These are phyloP conservation scores for Firmiana major DNA, from an alignment of 345 rosid species.

Conservation along the genomic window DNA sequence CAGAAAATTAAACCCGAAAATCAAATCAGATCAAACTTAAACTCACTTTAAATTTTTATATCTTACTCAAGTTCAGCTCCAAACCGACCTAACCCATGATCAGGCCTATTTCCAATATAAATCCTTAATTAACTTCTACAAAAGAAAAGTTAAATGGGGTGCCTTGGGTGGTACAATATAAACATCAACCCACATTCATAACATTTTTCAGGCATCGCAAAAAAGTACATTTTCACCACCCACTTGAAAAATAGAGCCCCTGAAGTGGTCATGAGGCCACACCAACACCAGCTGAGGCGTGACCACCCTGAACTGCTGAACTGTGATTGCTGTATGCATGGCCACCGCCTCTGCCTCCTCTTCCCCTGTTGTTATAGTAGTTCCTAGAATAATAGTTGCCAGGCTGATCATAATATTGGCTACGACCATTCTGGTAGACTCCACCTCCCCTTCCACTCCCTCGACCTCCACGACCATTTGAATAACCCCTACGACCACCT, in stretches of 20 bases:
- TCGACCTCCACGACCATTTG: conserved; percentile 75
- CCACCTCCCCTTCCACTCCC: conserved; percentile 65
- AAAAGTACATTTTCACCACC: conserved; percentile 20
- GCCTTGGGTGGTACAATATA: conserved; percentile 5
- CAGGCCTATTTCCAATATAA: background rate
- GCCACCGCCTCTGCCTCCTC: conserved; percentile 58
- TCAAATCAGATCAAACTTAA: no score
- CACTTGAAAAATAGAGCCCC: conserved; percentile 12
- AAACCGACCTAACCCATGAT: no score
- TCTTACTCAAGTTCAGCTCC: no score
- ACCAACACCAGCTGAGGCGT: conserved; percentile 46
- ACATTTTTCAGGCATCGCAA: conserved; percentile 14
- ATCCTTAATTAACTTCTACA: conserved; percentile 5
- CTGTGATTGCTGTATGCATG: conserved; percentile 37
- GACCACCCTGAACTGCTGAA: conserved; percentile 44
- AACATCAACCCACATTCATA: conserved; percentile 17
- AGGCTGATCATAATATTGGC: conserved; percentile 56
- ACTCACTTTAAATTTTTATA: no score
- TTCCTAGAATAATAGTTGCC: conserved; percentile 64
- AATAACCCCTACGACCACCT: conserved; percentile 62
- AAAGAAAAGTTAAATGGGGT: background rate
- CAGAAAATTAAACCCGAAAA: no score
- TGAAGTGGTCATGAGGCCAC: conserved; percentile 36
- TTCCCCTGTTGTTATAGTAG: conserved; percentile 52
- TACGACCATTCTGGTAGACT: conserved; percentile 64